These are phyloP conservation scores for Cryphonectria carpinicola DNA, from an alignment of 2,329 filamentous ascomycete species.

Conservation along the genomic window DNA sequence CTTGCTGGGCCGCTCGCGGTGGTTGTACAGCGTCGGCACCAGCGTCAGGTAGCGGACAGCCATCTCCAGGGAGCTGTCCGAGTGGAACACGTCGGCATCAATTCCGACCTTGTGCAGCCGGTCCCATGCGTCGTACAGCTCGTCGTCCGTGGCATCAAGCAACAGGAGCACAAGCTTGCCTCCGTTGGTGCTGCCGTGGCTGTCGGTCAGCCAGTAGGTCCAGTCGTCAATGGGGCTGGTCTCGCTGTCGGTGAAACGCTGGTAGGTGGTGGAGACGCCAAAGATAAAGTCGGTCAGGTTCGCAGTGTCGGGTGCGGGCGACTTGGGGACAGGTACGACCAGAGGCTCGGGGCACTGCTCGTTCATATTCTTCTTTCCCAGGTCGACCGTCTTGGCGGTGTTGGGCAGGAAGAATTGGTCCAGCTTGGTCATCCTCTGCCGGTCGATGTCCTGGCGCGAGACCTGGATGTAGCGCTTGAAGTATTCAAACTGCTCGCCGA, in stretches of 20 bases:
- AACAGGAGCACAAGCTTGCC: slow-evolving; percentile 60
- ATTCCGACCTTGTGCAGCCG: slow-evolving; percentile 54
- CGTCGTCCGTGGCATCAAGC: slow-evolving; percentile 54
- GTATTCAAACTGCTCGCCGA: slow-evolving; percentile 58
- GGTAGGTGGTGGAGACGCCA: slow-evolving; percentile 62
- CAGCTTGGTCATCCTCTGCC: slow-evolving; percentile 57
- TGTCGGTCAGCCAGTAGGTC: slow-evolving; percentile 64
- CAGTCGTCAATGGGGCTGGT: slow-evolving; percentile 61
- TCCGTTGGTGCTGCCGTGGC: slow-evolving; percentile 58
- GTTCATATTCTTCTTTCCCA: slow-evolving; percentile 45
- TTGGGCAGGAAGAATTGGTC: slow-evolving; percentile 51
- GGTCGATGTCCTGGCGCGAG: slow-evolving; percentile 51
- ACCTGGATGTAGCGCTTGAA: slow-evolving; percentile 59
- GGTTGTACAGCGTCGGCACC: slow-evolving; percentile 57
- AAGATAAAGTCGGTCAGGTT: slow-evolving; percentile 63
- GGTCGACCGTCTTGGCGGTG: slow-evolving; percentile 52
- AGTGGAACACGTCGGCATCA: slow-evolving; percentile 60
- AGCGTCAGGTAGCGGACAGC: slow-evolving; percentile 61
- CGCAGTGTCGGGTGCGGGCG: slow-evolving; percentile 53
- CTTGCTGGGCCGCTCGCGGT: slow-evolving; percentile 50
- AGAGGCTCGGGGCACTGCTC: slow-evolving; percentile 54
- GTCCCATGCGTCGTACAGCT: slow-evolving; percentile 54
- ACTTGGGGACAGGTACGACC: slow-evolving; percentile 54
- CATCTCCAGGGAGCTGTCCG: slow-evolving; percentile 58
- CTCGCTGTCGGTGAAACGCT: slow-evolving; percentile 54